A percentile compares a stretch with the other conserved stretches of the same genome.
Conservation (phyloP, 2,329 filamentous ascomycete genomes). For the Xylariaceae sp. region DNA sequence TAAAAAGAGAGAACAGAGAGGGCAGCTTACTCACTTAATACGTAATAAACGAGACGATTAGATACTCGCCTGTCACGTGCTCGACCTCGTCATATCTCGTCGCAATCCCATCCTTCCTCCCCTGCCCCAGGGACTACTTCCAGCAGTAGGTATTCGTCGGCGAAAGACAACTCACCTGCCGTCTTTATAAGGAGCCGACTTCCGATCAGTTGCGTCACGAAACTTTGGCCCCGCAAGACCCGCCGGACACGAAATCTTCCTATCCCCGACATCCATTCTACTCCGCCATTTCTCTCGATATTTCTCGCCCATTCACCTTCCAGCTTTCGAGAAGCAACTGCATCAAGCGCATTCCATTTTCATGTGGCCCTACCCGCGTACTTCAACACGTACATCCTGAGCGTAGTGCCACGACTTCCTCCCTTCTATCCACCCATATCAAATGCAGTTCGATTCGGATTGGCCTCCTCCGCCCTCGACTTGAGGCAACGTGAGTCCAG, state of each 20-base stretch:
- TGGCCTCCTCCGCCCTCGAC: conserved; percentile 41
- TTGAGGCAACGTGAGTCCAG: conserved; percentile 39
- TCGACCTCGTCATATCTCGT: neutral
- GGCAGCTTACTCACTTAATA: neutral
- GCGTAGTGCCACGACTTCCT: conserved; percentile 5
- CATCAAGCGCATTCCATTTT: conserved; percentile 1
- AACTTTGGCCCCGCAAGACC: conserved; percentile 5
- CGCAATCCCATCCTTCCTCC: neutral
- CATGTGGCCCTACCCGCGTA: conserved; percentile 3
- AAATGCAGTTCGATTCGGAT: conserved; percentile 35
- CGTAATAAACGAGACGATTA: neutral
- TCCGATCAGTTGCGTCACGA: neutral
- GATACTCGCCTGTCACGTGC: neutral
- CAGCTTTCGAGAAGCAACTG: neutral
- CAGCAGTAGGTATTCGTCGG: neutral
- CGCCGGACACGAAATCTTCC: conserved; percentile 6
- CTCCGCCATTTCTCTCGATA: neutral
- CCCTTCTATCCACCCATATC: conserved; percentile 17
- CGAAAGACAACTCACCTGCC: neutral
- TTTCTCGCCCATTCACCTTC: neutral
- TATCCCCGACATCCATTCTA: neutral
- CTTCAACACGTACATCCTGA: neutral
- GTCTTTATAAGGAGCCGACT: neutral
- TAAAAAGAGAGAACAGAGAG: neutral
- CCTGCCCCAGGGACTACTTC: neutral